Conservation (phyloP, 148 eudicot genomes). For the Rhododendron ovatum region DNA sequence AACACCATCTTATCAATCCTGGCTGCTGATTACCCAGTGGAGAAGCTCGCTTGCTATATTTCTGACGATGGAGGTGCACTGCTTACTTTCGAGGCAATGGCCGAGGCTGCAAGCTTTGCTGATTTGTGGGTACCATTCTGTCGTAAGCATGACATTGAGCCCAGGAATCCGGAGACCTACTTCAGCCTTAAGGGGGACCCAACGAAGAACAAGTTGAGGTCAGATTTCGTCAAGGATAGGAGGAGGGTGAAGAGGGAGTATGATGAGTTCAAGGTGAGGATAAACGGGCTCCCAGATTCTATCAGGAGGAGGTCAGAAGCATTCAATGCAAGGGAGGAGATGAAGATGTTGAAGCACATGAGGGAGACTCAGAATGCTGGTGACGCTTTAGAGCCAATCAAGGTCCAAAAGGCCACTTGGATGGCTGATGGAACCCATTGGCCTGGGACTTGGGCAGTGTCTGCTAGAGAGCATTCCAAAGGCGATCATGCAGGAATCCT, state of each 20-base stretch:
- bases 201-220: conserved; percentile 63
- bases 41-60: conserved; percentile 68
- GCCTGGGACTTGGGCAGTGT: conserved; percentile 72
- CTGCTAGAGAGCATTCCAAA: conserved; percentile 59
- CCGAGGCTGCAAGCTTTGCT: conserved; percentile 86
- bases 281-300: conserved; percentile 75
- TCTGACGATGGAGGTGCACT: conserved; percentile 92
- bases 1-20: conserved; percentile 82
- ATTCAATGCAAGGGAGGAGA: conserved; percentile 89
- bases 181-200: conserved; percentile 74
- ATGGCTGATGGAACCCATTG: conserved; percentile 95
- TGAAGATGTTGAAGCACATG: conserved; percentile 71
- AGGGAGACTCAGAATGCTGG: conserved; percentile 48
- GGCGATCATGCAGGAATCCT: conserved; percentile 94
- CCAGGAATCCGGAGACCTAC: conserved; percentile 79
- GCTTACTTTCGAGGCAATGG: conserved; percentile 82
- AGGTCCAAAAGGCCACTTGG: conserved; percentile 79
- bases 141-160: conserved; percentile 80
- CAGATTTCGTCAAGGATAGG: conserved; percentile 85
- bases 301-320: conserved; percentile 88
- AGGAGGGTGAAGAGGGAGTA: conserved; percentile 83
- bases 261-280: conserved; percentile 86
- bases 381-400: conserved; percentile 54
- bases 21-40: conserved; percentile 74
- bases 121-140: conserved; percentile 91